phyloP scores from a whole-genome alignment of 305 asterid genomes.

The Petunia hybrid region DNA sequence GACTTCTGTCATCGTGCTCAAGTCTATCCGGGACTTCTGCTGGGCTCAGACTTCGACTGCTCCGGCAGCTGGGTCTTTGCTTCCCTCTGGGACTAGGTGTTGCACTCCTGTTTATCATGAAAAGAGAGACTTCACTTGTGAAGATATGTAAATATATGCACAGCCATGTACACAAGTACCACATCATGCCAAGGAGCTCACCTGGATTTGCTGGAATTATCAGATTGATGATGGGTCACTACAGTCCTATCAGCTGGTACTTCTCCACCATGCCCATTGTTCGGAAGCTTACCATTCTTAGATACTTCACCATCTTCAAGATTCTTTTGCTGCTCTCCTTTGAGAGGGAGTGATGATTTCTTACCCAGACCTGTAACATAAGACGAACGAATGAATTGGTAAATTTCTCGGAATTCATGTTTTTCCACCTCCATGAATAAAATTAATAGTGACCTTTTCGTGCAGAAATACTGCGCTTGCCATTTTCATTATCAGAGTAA shows the following conservation, averaged over 20 bases:
- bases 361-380: conserved; percentile 43
- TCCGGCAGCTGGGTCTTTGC: conserved; percentile 46
- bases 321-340: conserved; percentile 49
- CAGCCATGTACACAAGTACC: not conserved
- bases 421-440: not conserved
- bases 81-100: conserved; percentile 51
- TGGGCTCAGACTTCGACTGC: conserved; percentile 57
- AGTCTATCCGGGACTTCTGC: conserved; percentile 41
- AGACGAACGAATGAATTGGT: not conserved
- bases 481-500: conserved; percentile 69
- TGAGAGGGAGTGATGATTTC: conserved; percentile 41
- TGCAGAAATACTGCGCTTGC: conserved; percentile 41
- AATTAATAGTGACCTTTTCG: conserved; percentile 44
- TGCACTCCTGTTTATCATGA: conserved; percentile 53
- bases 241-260: conserved; percentile 43
- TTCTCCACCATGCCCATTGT: conserved; percentile 54
- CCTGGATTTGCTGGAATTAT: conserved; percentile 70
- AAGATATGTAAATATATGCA: not conserved
- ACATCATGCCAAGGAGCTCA: conserved; percentile 35
- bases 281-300: conserved; percentile 49
- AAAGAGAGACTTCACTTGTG: not conserved
- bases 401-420: conserved; percentile 9
- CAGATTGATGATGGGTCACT: conserved; percentile 37
- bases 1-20: conserved; percentile 41
- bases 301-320: conserved; percentile 72